These are phyloP conservation scores for Penicillium sp. DNA, from an alignment of 2,329 filamentous ascomycete species.

Conservation along the genomic window DNA sequence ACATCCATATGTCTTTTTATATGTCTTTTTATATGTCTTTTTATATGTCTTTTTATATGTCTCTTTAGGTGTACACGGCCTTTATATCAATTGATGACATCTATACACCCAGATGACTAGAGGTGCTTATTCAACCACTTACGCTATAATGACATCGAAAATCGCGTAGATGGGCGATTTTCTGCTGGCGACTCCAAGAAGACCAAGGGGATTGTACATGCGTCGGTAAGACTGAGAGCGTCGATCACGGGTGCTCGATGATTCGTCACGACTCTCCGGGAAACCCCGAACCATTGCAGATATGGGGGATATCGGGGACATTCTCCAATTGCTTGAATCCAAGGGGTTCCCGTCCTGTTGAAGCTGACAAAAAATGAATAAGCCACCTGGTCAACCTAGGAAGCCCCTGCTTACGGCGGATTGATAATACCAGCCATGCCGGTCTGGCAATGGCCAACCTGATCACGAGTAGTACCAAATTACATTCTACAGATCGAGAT, in stretches of 20 bases:
- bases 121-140: too few relatives aligned
- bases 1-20: too few relatives aligned
- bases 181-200: too few relatives aligned
- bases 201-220: too few relatives aligned
- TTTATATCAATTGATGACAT: too few relatives aligned
- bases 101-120: too few relatives aligned
- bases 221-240: too few relatives aligned
- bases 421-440: slow-evolving; percentile 74
- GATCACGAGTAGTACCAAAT: slow-evolving; percentile 71
- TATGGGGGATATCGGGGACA: background rate
- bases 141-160: too few relatives aligned
- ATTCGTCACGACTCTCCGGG: background rate
- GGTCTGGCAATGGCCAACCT: slow-evolving; percentile 62
- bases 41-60: too few relatives aligned
- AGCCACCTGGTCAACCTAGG: background rate
- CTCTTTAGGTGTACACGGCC: too few relatives aligned
- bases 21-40: too few relatives aligned
- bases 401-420: slow-evolving; percentile 33
- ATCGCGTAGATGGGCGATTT: too few relatives aligned
- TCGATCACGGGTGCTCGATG: background rate
- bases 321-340: slow-evolving; percentile 7
- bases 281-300: slow-evolving; percentile 4
- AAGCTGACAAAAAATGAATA: background rate
- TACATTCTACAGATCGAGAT: slow-evolving; percentile 49
- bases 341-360: slow-evolving; percentile 9